phyloP scores from a whole-genome alignment of 2,329 filamentous ascomycete genomes.

The Aspergillus sp. region DNA sequence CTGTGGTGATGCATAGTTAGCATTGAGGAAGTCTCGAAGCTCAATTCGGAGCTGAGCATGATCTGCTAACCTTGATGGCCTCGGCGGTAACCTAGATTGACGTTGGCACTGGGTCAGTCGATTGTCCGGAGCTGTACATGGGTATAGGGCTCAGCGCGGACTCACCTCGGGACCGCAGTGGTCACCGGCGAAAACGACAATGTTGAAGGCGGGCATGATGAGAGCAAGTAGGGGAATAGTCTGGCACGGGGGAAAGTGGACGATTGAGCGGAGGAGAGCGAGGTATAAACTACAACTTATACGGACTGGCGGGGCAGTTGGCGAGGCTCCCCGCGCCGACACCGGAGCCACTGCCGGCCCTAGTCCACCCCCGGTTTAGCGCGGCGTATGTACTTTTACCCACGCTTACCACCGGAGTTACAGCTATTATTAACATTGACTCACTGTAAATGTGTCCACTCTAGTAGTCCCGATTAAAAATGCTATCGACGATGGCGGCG shows the following conservation, averaged over 20 bases:
- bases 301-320: slow-evolving; percentile 22
- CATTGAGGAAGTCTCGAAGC: not conserved
- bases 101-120: not conserved
- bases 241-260: slow-evolving; percentile 10
- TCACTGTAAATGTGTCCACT: not conserved
- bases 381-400: slow-evolving; percentile 1
- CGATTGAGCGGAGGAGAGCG: not conserved
- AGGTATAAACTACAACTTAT: slow-evolving; percentile 14
- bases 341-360: slow-evolving; percentile 23
- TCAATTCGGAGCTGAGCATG: not conserved
- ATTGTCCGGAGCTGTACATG: not conserved
- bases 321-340: slow-evolving; percentile 28
- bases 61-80: slow-evolving; percentile 71
- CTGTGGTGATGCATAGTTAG: slow-evolving; percentile 46
- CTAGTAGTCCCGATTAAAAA: not conserved
- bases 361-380: slow-evolving; percentile 11
- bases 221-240: not conserved
- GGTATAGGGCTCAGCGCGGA: not conserved
- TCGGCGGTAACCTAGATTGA: slow-evolving; percentile 71
- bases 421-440: not conserved
- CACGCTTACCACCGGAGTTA: not conserved
- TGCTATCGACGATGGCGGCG: not conserved
- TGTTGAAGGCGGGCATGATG: slow-evolving; percentile 70
- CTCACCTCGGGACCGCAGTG: slow-evolving; percentile 83
- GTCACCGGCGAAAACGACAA: slow-evolving; percentile 81